Conservation (phyloP, 1,284 basidiomycete genomes). For the Apiotrichum sp. region DNA sequence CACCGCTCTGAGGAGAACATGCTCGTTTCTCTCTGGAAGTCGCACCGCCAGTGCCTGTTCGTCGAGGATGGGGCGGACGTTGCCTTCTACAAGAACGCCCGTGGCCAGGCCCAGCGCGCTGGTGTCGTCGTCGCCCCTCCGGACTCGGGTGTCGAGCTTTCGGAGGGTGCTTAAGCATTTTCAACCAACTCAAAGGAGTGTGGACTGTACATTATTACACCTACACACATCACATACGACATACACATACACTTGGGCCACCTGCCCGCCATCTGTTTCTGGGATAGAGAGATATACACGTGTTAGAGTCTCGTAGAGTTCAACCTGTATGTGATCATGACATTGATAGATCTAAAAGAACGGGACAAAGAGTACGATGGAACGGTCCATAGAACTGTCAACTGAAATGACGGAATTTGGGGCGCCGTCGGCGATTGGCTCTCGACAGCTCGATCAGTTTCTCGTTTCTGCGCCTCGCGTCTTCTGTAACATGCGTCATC, state of each 20-base stretch:
- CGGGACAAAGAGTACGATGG: too few relatives aligned
- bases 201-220: not conserved
- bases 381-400: too few relatives aligned
- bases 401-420: too few relatives aligned
- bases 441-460: too few relatives aligned
- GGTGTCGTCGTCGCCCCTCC: slow-evolving; percentile 56
- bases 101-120: slow-evolving; percentile 65
- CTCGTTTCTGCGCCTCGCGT: too few relatives aligned
- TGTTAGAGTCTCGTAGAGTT: slow-evolving; percentile 4
- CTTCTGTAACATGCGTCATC: too few relatives aligned
- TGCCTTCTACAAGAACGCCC: slow-evolving; percentile 83
- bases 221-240: not conserved
- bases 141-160: slow-evolving; percentile 75
- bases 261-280: not conserved
- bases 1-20: slow-evolving; percentile 51
- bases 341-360: not conserved
- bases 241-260: not conserved
- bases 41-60: slow-evolving; percentile 55
- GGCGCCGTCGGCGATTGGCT: too few relatives aligned
- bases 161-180: not conserved
- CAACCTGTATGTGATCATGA: slow-evolving; percentile 2
- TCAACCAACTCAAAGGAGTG: not conserved
- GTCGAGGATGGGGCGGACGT: slow-evolving; percentile 88
- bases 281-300: not conserved
- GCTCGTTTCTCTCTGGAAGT: slow-evolving; percentile 52